Percentiles rank a stretch among this genome's conserved stretches.
These are phyloP conservation scores for Fusarium protoensiforme DNA, from an alignment of 2,329 filamentous ascomycete genomes.

Conservation along the genomic window DNA sequence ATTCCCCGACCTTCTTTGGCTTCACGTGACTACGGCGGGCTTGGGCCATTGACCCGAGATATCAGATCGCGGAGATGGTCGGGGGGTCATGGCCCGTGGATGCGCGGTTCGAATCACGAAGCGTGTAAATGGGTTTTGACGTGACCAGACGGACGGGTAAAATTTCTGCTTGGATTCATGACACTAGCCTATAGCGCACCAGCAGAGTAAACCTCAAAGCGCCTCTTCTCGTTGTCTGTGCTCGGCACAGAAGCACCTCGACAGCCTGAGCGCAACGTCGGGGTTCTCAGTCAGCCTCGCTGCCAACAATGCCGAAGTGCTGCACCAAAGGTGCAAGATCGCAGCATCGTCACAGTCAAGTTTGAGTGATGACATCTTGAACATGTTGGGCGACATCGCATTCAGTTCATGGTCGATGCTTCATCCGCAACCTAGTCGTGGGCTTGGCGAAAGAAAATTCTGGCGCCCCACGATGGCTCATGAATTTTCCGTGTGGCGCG, in stretches of 20 bases:
- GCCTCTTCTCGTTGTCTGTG: not conserved
- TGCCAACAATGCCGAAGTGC: not conserved
- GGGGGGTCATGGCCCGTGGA: not conserved
- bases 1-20: constrained; percentile 23
- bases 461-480: not conserved
- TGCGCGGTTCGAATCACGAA: not conserved
- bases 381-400: not conserved
- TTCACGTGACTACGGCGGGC: constrained; percentile 25
- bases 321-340: not conserved
- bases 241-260: not conserved
- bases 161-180: not conserved
- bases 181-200: not conserved
- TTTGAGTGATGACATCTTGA: not conserved
- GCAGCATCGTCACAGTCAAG: not conserved
- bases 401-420: not conserved
- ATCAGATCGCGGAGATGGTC: not conserved
- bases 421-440: too few species aligned
- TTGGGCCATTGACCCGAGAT: constrained; percentile 11
- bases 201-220: not conserved
- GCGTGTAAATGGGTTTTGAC: not conserved
- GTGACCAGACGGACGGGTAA: not conserved
- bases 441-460: not conserved
- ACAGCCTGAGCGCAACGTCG: not conserved
- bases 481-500: not conserved
- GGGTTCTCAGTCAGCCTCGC: not conserved